phyloP scores from a whole-genome alignment of 2,329 filamentous ascomycete species.

The Mariannaea sp. region DNA sequence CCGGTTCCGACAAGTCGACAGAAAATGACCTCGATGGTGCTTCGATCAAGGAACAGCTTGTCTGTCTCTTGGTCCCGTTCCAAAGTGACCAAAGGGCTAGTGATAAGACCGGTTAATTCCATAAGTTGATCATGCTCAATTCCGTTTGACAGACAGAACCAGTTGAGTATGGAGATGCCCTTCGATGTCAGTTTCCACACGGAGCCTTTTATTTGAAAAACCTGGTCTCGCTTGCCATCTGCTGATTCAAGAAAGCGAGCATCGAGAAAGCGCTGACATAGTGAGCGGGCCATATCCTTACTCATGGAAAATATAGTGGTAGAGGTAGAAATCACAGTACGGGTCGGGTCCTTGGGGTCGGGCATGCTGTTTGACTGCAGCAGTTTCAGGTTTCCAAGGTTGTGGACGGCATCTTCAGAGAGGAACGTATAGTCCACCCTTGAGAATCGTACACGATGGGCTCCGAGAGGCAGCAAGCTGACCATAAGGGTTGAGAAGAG shows the following conservation, averaged over 20 bases:
- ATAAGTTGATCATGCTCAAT: constrained; percentile 92
- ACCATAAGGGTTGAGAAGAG: constrained; percentile 95
- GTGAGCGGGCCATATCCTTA: constrained; percentile 93
- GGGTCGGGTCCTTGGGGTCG: constrained; percentile 90
- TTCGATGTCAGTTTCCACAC: constrained; percentile 96
- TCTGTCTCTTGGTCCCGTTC: constrained; percentile 84
- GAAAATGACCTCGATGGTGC: constrained; percentile 93
- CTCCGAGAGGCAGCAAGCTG: constrained; percentile 79
- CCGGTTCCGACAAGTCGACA: constrained; percentile 82
- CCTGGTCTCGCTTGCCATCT: constrained; percentile 77
- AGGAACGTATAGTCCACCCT: constrained; percentile 93
- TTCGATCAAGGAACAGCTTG: constrained; percentile 83
- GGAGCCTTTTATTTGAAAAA: constrained; percentile 83
- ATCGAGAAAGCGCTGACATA: constrained; percentile 92
- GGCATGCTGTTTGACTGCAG: constrained; percentile 99
- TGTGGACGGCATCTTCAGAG: constrained; percentile 97
- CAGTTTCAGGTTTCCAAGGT: constrained; percentile 94
- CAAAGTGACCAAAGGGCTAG: constrained; percentile 84
- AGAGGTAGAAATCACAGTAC: constrained; percentile 95
- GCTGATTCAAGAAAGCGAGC: constrained; percentile 93
- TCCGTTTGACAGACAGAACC: constrained; percentile 91
- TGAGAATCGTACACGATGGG: constrained; percentile 87
- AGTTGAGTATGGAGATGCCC: constrained; percentile 85
- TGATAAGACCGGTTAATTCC: constrained; percentile 77
- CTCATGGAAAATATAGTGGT: constrained; percentile 99